These are phyloP conservation scores for Chamaecrista fasciculata DNA, from an alignment of 306 rosid species.

Conservation along the genomic window DNA sequence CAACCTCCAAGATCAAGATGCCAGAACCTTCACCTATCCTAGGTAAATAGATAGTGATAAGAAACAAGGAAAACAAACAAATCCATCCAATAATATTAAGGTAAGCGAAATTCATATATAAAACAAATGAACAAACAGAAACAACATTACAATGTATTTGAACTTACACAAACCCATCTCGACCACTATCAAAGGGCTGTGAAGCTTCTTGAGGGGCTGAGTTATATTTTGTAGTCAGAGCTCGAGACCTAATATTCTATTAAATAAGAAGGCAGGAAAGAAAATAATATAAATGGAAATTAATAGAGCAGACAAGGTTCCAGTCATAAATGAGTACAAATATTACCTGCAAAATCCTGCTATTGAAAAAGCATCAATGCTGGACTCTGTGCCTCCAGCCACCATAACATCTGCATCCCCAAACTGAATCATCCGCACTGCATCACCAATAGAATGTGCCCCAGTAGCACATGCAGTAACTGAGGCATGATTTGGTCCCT, in stretches of 20 bases:
- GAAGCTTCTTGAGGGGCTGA: slow-evolving; percentile 82
- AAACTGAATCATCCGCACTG: slow-evolving; percentile 93
- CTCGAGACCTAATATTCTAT: slow-evolving; percentile 65
- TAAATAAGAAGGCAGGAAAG: background rate
- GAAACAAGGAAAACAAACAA: slow-evolving; percentile 24
- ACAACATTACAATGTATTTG: slow-evolving; percentile 9
- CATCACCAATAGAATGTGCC: slow-evolving; percentile 94
- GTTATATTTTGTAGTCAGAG: slow-evolving; percentile 74
- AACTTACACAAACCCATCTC: slow-evolving; percentile 96
- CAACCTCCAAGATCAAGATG: slow-evolving; percentile 85
- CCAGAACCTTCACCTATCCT: slow-evolving; percentile 94
- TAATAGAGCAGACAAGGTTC: background rate
- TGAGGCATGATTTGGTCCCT: slow-evolving; percentile 96
- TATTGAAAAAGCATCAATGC: slow-evolving; percentile 93
- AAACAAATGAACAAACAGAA: slow-evolving; percentile 20
- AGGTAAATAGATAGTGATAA: slow-evolving; percentile 36
- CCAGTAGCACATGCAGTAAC: slow-evolving; percentile 98
- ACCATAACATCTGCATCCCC: slow-evolving; percentile 97
- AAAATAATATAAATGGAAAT: background rate
- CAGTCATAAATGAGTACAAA: background rate
- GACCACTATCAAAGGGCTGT: slow-evolving; percentile 77
- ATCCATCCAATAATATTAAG: background rate
- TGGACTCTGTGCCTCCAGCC: slow-evolving; percentile 95
- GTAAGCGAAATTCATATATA: slow-evolving; percentile 1
- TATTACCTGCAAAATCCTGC: slow-evolving; percentile 84